phyloP scores from a whole-genome alignment of 208 protist species.

The Leishmania mexicana region DNA sequence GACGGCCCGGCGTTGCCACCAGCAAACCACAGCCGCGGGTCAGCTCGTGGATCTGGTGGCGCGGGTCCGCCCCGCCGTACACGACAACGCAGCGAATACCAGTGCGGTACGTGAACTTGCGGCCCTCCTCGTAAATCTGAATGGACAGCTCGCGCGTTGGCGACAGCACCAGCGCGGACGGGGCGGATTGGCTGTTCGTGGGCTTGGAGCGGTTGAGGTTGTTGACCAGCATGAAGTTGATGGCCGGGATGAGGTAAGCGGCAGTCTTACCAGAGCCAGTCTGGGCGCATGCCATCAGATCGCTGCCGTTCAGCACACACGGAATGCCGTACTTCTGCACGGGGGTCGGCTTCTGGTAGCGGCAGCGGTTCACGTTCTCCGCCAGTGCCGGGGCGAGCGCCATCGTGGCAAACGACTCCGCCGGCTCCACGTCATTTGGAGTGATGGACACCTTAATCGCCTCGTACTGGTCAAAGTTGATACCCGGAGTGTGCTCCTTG shows the following conservation, averaged over 20 bases:
- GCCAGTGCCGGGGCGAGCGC: conserved; percentile 86
- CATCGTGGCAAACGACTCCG: conserved; percentile 84
- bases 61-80: conserved; percentile 97
- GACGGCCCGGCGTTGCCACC: conserved; percentile 92
- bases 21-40: conserved; percentile 95
- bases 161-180: conserved; percentile 95
- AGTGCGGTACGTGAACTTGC: conserved; percentile 96
- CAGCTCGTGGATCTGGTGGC: conserved; percentile 96
- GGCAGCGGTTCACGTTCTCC: conserved; percentile 94
- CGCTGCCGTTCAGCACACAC: conserved; percentile 89
- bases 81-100: conserved; percentile 95
- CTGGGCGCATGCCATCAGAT: conserved; percentile 99
- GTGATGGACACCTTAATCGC: conserved; percentile 85
- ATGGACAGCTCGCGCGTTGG: conserved; percentile 98
- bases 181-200: conserved; percentile 70
- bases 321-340: conserved; percentile 99
- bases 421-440: conserved; percentile 82
- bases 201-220: conserved; percentile 52
- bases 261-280: conserved; percentile 99
- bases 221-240: conserved; percentile 90
- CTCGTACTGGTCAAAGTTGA: conserved; percentile 94
- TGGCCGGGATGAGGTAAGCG: conserved; percentile 98
- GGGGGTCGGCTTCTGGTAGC: conserved; percentile 98
- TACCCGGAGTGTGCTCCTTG: conserved; percentile 91
- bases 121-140: conserved; percentile 98